phyloP scores from a whole-genome alignment of 1,139 yeast genomes.

The Torulaspora globosa region DNA sequence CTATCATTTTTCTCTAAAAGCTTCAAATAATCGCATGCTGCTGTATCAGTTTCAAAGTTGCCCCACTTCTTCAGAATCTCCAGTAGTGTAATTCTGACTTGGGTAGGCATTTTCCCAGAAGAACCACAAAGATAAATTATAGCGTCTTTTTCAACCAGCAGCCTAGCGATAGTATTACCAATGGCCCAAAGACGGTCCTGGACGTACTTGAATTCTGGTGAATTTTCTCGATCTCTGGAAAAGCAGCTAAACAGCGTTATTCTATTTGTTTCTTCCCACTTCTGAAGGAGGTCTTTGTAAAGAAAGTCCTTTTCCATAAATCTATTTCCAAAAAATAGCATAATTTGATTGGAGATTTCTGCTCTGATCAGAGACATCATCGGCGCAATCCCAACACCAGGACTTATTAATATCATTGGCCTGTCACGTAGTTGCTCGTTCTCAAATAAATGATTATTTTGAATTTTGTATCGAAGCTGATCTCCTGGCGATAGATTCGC shows the following conservation, averaged over 20 bases:
- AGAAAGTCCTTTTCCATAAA: constrained; percentile 62
- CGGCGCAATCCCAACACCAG: constrained; percentile 95
- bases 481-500: constrained; percentile 48
- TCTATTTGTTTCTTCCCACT: constrained; percentile 36
- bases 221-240: constrained; percentile 52
- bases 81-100: constrained; percentile 73
- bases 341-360: constrained; percentile 30
- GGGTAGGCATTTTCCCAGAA: constrained; percentile 91
- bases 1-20: constrained; percentile 63
- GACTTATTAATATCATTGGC: constrained; percentile 72
- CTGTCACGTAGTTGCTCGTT: constrained; percentile 31
- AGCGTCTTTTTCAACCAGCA: constrained; percentile 54
- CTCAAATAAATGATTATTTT: constrained; percentile 42
- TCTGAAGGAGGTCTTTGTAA: constrained; percentile 54
- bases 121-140: constrained; percentile 82
- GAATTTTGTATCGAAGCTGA: constrained; percentile 52
- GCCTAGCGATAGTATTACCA: constrained; percentile 46
- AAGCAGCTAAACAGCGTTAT: constrained; percentile 52
- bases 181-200: constrained; percentile 63
- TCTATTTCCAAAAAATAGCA: constrained; percentile 78
- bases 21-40: constrained; percentile 50
- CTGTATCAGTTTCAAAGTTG: constrained; percentile 39
- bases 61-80: constrained; percentile 51
- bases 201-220: constrained; percentile 53
- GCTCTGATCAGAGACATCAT: constrained; percentile 57